Evolutionary conservation across 176 grass and related monocot species (phyloP).

Genomic region (Puya raimondii): DNA sequence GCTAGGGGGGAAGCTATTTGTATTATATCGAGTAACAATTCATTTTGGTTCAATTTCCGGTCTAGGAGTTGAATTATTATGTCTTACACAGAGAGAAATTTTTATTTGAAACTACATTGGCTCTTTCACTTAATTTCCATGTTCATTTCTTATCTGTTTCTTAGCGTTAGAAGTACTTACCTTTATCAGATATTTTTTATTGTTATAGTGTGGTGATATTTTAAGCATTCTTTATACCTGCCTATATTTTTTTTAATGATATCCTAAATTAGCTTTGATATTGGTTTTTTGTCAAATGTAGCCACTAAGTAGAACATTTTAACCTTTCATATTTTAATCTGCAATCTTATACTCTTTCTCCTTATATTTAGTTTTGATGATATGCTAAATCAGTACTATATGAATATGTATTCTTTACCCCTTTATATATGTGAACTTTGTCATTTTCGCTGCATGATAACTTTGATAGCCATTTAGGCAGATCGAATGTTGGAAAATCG

Average conservation of each 20-base stretch:
- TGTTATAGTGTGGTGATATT: no score
- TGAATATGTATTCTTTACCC: background rate
- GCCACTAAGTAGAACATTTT: background rate
- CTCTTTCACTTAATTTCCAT: no score
- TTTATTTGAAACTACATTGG: no score
- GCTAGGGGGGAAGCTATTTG: background rate
- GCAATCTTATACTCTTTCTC: background rate
- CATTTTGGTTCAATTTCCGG: background rate
- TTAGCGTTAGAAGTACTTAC: no score
- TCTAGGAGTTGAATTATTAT: no score
- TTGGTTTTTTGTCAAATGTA: background rate
- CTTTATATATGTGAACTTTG: background rate
- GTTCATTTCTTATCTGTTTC: no score
- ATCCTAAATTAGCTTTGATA: background rate
- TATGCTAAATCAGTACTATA: background rate
- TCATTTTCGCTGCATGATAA: background rate
- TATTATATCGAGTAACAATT: background rate
- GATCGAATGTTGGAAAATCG: constrained; percentile 90
- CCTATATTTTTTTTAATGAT: background rate
- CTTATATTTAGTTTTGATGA: background rate
- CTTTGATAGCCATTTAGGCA: constrained; percentile 31
- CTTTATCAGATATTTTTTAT: no score
- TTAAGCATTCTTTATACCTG: background rate
- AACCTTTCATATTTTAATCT: background rate
- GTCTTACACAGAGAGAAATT: no score